Evolutionary conservation across 192 early-diverging fungal genomes (phyloP), one percentile per base, ranked within the genome.

Genomic region (Umbelopsis vinacea): DNA sequence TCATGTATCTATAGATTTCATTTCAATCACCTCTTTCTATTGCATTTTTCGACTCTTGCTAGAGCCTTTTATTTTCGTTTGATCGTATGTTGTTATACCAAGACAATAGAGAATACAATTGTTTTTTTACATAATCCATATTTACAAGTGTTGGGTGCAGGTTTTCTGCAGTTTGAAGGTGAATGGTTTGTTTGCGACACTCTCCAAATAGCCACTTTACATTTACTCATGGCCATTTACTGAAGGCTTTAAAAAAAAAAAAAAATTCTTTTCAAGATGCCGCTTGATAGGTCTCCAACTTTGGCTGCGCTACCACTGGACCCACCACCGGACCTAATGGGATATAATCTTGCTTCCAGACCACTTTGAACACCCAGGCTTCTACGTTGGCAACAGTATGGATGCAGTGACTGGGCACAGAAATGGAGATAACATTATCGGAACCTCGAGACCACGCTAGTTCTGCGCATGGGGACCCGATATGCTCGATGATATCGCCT

Each of bases 1-100:
- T 63, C 57, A 37, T 63, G 57, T 63, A 63, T 63, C 57, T 29
- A 63, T 63, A 63, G 57, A 63, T 63, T 63, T 17, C 57, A 63
- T 37, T 63, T 19, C 48, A 50, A 43, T 12, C 57, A 63, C 26
- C 26, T 63, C 6, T 63, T n/a, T 63, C 57, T 35, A 50, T 50
- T 50, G 57, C 57, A 63, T 63, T 14, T 37, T 19, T 63, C 33
- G 33, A 63, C 33, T 37, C 33, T 37, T 63, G 26, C 33, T 22
- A 22, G 15, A 37, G 24, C 57, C 29, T 17, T 12, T 29, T 63
- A 17, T 35, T 19, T 35, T 33, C 17, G 29, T 63, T 57, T 38
- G 57, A 37, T 63, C 57, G 35, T 63, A 63, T 26, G 10, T 26
- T 63, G 26, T 54, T 19, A 54, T 54, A 54, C 53, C 53, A 26